Conservation (phyloP, 257 asterid genomes). For the Ilex aquifolium region DNA sequence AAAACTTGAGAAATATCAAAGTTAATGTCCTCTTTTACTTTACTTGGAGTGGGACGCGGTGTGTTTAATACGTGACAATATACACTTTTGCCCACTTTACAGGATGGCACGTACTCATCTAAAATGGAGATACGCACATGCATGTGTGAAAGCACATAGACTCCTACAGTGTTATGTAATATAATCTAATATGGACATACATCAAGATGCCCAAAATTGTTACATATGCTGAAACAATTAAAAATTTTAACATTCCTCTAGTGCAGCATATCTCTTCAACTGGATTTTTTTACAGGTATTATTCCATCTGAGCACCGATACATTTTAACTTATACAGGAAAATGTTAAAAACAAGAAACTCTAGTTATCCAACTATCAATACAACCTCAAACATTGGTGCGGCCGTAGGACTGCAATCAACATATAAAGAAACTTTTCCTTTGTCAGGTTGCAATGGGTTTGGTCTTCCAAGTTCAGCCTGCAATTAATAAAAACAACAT, state of each 20-base stretch:
- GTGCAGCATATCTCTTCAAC: neutral
- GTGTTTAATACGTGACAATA: too few species aligned
- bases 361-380: neutral
- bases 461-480: conserved; percentile 96
- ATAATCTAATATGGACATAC: too few species aligned
- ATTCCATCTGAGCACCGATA: neutral
- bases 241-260: too few species aligned
- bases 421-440: conserved; percentile 69
- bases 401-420: conserved; percentile 92
- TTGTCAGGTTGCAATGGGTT: conserved; percentile 60
- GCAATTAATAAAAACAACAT: conserved; percentile 18
- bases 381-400: conserved; percentile 88
- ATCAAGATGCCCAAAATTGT: neutral
- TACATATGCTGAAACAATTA: neutral
- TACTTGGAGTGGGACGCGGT: too few species aligned
- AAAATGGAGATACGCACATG: too few species aligned
- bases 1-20: too few species aligned
- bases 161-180: too few species aligned
- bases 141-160: too few species aligned
- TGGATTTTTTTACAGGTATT: neutral
- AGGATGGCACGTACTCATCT: too few species aligned
- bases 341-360: neutral
- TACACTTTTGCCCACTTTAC: too few species aligned
- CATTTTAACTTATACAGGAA: too few species aligned
- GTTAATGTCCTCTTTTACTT: too few species aligned